Evolutionary conservation across 495 filamentous ascomycete species (phyloP).

Genomic region (Hypoxylon cercidicola): DNA sequence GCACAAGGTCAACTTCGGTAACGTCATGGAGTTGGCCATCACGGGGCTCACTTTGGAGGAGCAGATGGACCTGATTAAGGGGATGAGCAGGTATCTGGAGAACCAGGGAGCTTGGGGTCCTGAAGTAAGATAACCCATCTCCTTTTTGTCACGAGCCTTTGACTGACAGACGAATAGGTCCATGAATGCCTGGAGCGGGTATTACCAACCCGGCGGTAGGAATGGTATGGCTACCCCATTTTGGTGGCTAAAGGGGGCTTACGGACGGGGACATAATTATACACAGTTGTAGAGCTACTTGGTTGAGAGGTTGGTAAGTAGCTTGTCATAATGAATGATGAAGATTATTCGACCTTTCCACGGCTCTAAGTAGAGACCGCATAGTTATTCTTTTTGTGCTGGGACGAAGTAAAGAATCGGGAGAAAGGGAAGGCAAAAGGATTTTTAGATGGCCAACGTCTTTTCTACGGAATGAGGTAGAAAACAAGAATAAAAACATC

Average conservation of each 20-base stretch:
- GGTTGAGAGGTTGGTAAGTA: constrained; percentile 15
- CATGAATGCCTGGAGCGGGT: constrained; percentile 44
- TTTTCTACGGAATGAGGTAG: neutral
- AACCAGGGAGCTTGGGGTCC: constrained; percentile 80
- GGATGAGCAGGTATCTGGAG: constrained; percentile 83
- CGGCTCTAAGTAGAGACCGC: constrained; percentile 5
- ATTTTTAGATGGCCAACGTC: neutral
- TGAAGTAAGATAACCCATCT: constrained; percentile 56
- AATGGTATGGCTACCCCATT: constrained; percentile 6
- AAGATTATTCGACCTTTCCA: constrained; percentile 17
- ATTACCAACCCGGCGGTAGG: constrained; percentile 40
- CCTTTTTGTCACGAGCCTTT: neutral
- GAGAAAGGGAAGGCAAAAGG: constrained; percentile 2
- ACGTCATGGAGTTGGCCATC: constrained; percentile 88
- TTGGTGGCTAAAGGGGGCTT: constrained; percentile 9
- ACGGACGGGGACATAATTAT: neutral
- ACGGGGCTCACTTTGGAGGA: constrained; percentile 84
- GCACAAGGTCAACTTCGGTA: constrained; percentile 81
- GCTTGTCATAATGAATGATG: constrained; percentile 38
- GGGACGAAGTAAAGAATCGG: neutral
- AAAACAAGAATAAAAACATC: neutral
- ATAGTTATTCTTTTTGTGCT: constrained; percentile 3
- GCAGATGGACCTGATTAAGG: constrained; percentile 87
- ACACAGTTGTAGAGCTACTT: constrained; percentile 31
- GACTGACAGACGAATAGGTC: constrained; percentile 23